phyloP scores from a whole-genome alignment of 192 early-diverging fungal genomes.

The Mortierella hygrophila region DNA sequence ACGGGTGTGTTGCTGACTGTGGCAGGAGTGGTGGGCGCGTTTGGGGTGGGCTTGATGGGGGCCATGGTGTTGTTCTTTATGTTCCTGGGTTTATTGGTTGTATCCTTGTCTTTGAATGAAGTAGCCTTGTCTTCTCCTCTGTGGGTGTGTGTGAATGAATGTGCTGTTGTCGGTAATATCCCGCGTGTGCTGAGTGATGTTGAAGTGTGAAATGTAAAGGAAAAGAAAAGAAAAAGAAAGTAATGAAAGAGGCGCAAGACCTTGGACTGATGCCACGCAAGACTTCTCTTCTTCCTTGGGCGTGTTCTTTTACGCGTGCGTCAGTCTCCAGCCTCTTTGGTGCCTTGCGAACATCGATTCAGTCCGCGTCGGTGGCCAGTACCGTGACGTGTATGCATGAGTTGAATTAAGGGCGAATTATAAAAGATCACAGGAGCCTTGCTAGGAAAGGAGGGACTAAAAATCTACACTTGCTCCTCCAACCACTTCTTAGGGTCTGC shows the following conservation, averaged over 20 bases:
- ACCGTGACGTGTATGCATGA: neutral
- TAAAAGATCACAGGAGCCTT: neutral
- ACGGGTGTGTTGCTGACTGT: constrained; percentile 48
- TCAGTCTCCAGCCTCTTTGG: neutral
- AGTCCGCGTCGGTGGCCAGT: neutral
- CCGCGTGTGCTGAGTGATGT: neutral
- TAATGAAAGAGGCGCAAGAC: neutral
- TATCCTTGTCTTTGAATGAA: neutral
- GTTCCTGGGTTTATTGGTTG: neutral
- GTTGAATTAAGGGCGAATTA: neutral
- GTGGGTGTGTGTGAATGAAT: neutral
- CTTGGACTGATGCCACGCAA: neutral
- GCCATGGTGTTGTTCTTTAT: constrained; percentile 7
- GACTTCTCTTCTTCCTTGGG: neutral
- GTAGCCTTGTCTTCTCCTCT: neutral
- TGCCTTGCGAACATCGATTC: neutral
- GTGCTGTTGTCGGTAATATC: neutral
- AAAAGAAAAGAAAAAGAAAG: neutral
- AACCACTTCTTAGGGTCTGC: neutral
- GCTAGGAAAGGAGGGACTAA: neutral
- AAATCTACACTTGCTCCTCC: neutral
- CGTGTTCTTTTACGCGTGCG: constrained; percentile 1
- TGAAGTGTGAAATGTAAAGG: neutral
- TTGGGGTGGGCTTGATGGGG: constrained; percentile 17
- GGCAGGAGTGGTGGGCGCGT: constrained; percentile 5